Evolutionary conservation across 345 rosid species (phyloP).

Genomic region (Microthlaspi erraticum): DNA sequence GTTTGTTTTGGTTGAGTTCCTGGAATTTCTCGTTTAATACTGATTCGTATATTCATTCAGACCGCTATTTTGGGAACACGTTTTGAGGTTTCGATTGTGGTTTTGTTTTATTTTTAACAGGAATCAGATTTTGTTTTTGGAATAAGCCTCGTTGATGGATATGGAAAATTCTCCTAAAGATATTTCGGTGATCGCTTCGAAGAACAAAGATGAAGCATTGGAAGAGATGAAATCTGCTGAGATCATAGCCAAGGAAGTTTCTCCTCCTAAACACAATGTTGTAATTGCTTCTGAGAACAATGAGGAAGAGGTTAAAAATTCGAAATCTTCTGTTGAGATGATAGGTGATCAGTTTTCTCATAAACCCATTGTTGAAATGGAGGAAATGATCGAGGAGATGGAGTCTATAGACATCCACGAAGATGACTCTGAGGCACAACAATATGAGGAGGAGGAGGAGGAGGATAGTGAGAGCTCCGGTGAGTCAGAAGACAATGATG

Average conservation of each 20-base stretch:
- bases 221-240: slow-evolving; percentile 43
- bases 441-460: slow-evolving; percentile 38
- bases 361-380: not conserved
- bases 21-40: not conserved
- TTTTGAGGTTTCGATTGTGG: not conserved
- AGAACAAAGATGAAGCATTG: slow-evolving; percentile 29
- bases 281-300: slow-evolving; percentile 26
- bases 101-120: not conserved
- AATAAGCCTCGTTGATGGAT: slow-evolving; percentile 37
- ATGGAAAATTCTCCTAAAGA: slow-evolving; percentile 33
- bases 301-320: slow-evolving; percentile 25
- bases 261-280: slow-evolving; percentile 32
- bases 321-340: slow-evolving; percentile 16
- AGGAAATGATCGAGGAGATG: slow-evolving; percentile 37
- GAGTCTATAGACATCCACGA: slow-evolving; percentile 37
- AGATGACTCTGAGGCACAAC: slow-evolving; percentile 16
- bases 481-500: slow-evolving; percentile 43
- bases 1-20: not conserved
- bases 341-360: not conserved
- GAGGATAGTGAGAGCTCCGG: slow-evolving; percentile 27
- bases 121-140: not conserved
- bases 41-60: not conserved
- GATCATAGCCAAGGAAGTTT: slow-evolving; percentile 27
- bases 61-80: not conserved
- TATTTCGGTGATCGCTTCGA: slow-evolving; percentile 29